Base-by-base conservation (phyloP, 768 basidiomycete genomes). In the Vishniacozyma victoriae region DNA sequence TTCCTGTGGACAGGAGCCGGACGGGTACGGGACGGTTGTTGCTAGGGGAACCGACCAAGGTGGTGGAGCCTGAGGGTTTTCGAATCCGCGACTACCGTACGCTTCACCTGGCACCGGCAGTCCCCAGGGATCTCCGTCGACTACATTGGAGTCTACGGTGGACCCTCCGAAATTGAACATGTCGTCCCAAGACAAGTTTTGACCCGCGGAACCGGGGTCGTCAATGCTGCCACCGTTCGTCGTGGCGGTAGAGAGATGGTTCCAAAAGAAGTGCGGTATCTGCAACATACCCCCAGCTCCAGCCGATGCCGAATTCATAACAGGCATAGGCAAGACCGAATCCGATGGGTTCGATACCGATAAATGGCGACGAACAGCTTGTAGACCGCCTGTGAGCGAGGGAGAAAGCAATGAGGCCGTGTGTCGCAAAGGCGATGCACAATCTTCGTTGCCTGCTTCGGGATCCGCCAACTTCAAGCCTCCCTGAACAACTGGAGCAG, bases 241-340 rank as follows among this genome's bases (percentile, higher is more conserved):
- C 26, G 46, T 13, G 20, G 36, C 22, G 6, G 45, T 33, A 20
- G 40, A 39, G 3, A 57, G 36, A n/a, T 47, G 45, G 35, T 58
- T 58, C 57, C 57, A 58, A 22, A 47, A 58, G 23, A 54, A 20
- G 29, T 58, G 57, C 18, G 57, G 57, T 26, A 58, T 26, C 37
- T 58, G 57, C 24, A 58, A 54, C 20, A 58, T 35, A n/a, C 22
- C 25, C 12, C 44, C n/a, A n/a, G n/a, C n/a, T n/a, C n/a, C n/a
- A 33, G 29, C 37, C 16, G 37, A 3, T 19, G 37, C 9, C 19
- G 24, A 23, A 39, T 5, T 11, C 5, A 23, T 18, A 39, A 13
- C 6, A 13, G 37, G 15, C 19, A 14, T 18, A 39, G 37, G 37
- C 19, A 18, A 19, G 7, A 23, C 16, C 37, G 37, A 19, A 15